Conservation (phyloP, 169 alveolate genomes). For the Eimeria acervulina region DNA sequence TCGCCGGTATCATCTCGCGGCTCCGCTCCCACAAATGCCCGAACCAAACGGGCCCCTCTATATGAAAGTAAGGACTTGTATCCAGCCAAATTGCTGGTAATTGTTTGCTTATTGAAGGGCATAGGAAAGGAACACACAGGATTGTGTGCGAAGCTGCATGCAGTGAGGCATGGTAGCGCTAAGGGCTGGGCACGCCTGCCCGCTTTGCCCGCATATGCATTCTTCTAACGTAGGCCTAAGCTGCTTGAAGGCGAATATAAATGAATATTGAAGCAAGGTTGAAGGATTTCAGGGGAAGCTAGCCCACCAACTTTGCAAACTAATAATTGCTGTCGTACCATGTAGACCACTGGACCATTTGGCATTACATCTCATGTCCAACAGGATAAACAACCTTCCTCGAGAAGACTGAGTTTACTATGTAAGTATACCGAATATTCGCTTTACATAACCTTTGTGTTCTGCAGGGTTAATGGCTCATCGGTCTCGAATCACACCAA, state of each 20-base stretch:
- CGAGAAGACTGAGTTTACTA: neutral
- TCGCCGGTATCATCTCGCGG: constrained; percentile 64
- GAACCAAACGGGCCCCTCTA: neutral
- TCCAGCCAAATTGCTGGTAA: neutral
- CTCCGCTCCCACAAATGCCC: neutral
- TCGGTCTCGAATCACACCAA: neutral
- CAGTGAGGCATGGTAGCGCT: neutral
- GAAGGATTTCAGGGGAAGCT: neutral
- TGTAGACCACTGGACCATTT: neutral
- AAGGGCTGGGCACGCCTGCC: constrained; percentile 17
- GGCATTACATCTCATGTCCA: neutral
- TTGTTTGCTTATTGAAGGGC: neutral
- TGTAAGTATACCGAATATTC: neutral
- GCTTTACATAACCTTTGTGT: neutral
- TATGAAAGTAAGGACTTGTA: neutral
- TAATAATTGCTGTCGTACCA: neutral
- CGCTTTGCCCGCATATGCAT: neutral
- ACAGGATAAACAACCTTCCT: neutral
- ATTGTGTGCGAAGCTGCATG: constrained; percentile 3
- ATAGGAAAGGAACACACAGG: neutral
- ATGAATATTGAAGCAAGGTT: neutral
- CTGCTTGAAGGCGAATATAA: neutral
- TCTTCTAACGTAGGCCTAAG: neutral
- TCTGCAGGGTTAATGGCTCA: neutral
- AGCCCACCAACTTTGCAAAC: neutral